Base-by-base conservation (phyloP, 75 land plant species). In the Ceratopteris richardii region DNA sequence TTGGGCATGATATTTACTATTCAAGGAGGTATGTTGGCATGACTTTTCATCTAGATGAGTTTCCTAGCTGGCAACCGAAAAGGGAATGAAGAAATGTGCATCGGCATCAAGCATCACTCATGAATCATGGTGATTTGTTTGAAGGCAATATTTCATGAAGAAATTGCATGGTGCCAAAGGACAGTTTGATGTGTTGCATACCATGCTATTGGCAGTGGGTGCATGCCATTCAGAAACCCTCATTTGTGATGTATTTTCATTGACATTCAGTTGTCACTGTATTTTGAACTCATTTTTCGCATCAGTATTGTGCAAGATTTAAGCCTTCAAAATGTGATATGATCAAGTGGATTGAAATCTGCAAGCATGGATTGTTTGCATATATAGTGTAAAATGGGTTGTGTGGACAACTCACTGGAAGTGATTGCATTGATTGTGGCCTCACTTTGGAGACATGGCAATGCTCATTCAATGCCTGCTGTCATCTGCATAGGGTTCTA, bases 1-100 rank as follows among this genome's bases (percentile, higher is more conserved):
- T 57, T 65, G 16, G 12, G 24, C 30, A n/a, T 41, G 19, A 31
- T 65, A 4, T 28, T 57, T 57, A 29, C 61, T 44, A 62, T 39
- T 63, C 37, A 31, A 25, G 58, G 24, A 30, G 37, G 37, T 63
- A 37, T 21, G 29, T 56, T 63, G 60, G 29, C 66, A 56, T 63
- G 9, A 63, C 22, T 9, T 28, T 36, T 31, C 57, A 55, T 57
- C 18, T 7, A 41, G 53, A 58, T 21, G 44, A 61, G 39, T 57
- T 43, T 39, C 5, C 31, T 56, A 26, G 22, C 23, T 16, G 40
- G 57, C 33, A 29, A 31, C 22, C 39, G 20, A 12, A 23, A 26
- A 59, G 29, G 31, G 62, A 25, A 29, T 17, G 56, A 47, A 26
- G 63, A 65, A 21, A 65, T 18, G 17, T 65, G 67, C 67, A 65